Conservation (phyloP, 805 yeast genomes). For the Hermanozyma aechmeae region DNA sequence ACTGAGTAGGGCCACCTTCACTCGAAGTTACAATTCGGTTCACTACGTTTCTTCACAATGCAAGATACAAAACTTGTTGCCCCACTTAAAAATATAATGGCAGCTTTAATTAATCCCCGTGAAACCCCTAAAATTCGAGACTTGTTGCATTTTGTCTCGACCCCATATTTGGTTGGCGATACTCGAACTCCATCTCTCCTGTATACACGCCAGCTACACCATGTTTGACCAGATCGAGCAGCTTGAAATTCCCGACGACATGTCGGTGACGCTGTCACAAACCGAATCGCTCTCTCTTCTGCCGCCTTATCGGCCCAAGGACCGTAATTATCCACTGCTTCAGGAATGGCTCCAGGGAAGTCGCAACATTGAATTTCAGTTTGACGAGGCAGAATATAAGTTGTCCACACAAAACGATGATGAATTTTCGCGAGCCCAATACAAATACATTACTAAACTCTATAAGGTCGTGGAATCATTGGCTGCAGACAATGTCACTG, state of each 20-base stretch:
- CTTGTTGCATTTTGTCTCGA: too few relatives aligned
- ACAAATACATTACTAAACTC: conserved; percentile 37
- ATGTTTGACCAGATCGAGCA: conserved; percentile 21
- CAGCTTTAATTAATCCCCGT: too few relatives aligned
- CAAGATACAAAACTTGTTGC: too few relatives aligned
- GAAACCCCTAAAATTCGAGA: too few relatives aligned
- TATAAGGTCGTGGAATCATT: conserved; percentile 43
- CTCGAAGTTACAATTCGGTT: too few relatives aligned
- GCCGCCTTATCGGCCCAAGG: too few relatives aligned
- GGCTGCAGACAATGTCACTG: conserved; percentile 9
- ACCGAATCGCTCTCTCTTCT: conserved; percentile 19
- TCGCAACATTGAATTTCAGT: conserved; percentile 26
- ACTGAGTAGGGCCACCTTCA: too few relatives aligned
- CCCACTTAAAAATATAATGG: too few relatives aligned
- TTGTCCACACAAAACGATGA: conserved; percentile 26
- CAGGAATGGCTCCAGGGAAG: conserved; percentile 37
- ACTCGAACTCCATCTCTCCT: too few relatives aligned
- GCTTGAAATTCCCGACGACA: conserved; percentile 34
- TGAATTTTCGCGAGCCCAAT: conserved; percentile 32
- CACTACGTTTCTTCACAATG: too few relatives aligned
- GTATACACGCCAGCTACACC: too few relatives aligned
- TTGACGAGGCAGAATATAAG: conserved; percentile 32
- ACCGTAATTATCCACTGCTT: conserved; percentile 28
- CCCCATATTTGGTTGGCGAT: too few relatives aligned
- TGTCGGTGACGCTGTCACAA: conserved; percentile 13